A percentile compares a stretch with the other conserved stretches of the same genome.
Evolutionary conservation across 306 rosid genomes (phyloP).

Genomic region (Corylus heterophylla): DNA sequence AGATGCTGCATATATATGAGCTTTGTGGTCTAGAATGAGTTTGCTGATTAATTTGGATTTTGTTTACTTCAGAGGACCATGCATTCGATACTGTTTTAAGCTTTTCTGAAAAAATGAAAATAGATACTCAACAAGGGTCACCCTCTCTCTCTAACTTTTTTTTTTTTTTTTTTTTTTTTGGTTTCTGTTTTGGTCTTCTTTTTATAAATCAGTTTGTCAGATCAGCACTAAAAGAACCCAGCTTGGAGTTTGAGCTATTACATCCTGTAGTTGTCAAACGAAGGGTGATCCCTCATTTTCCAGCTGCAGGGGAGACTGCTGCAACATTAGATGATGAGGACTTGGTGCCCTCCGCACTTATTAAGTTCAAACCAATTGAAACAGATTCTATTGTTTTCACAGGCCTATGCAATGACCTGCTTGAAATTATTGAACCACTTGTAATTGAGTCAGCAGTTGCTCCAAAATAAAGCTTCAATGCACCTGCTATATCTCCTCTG

Average conservation of each 20-base stretch:
- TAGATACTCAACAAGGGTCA: neutral
- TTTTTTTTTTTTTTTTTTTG: neutral
- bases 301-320: slow-evolving; percentile 50
- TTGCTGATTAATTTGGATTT: neutral
- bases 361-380: slow-evolving; percentile 88
- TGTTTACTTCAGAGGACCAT: neutral
- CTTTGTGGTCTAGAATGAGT: neutral
- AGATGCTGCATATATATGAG: neutral
- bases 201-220: slow-evolving; percentile 61
- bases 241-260: slow-evolving; percentile 78
- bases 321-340: slow-evolving; percentile 78
- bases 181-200: slow-evolving; percentile 9
- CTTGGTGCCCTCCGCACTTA: slow-evolving; percentile 85
- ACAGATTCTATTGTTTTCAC: slow-evolving; percentile 84
- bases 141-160: slow-evolving; percentile 7
- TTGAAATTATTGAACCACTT: slow-evolving; percentile 87
- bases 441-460: slow-evolving; percentile 43
- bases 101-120: neutral
- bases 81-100: neutral
- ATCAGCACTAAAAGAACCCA: slow-evolving; percentile 67
- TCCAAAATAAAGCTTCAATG: slow-evolving; percentile 24
- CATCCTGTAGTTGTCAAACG: slow-evolving; percentile 69
- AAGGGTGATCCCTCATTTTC: slow-evolving; percentile 65
- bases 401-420: slow-evolving; percentile 79
- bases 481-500: neutral